phyloP scores from a whole-genome alignment of 2,329 filamentous ascomycete genomes.

The Hyphodiscus sp. region DNA sequence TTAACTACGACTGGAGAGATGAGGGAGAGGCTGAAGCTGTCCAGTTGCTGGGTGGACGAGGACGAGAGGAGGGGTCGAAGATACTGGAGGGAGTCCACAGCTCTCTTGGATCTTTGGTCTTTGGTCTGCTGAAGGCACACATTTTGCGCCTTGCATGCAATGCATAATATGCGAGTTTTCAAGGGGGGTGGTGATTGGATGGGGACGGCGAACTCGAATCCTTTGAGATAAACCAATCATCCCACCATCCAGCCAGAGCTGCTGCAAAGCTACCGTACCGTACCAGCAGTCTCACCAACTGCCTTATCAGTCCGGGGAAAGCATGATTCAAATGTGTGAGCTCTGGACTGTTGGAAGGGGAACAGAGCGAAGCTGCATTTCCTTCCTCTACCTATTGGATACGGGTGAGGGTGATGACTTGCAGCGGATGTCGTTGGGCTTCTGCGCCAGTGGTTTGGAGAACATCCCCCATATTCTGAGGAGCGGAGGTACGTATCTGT shows the following conservation, averaged over 20 bases:
- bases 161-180: constrained; percentile 13
- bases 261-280: neutral
- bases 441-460: neutral
- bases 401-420: neutral
- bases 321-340: neutral
- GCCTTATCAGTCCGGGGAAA: neutral
- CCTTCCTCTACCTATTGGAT: neutral
- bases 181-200: constrained; percentile 6
- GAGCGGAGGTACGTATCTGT: neutral
- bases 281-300: constrained; percentile 1
- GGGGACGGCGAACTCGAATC: constrained; percentile 1
- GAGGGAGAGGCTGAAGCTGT: neutral
- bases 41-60: neutral
- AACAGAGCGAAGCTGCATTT: neutral
- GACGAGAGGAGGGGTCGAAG: neutral
- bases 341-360: neutral
- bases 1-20: neutral
- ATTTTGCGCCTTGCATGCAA: constrained; percentile 15
- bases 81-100: neutral
- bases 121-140: constrained; percentile 5
- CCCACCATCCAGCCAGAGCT: neutral
- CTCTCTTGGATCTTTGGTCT: neutral
- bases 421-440: neutral
- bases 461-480: neutral
- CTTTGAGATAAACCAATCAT: constrained; percentile 3